Base-by-base conservation (phyloP, 805 yeast genomes). In the Yarrowia sp. region DNA sequence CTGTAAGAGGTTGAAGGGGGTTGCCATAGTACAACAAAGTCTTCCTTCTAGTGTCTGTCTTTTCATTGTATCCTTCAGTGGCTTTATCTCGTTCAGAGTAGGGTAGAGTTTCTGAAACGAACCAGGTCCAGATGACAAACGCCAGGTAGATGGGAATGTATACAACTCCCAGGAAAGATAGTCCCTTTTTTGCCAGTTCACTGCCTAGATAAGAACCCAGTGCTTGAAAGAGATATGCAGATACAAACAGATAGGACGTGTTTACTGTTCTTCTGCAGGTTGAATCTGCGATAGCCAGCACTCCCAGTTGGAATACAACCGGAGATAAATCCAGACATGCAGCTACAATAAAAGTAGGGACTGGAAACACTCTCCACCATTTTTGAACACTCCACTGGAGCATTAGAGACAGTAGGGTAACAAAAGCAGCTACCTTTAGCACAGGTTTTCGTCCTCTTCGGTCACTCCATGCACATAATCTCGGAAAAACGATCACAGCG, bases 51-150 rank as follows among this genome's bases (percentile, higher is more conserved):
- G 47, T 31, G 17, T 55, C 61, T 6, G 61, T 55, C 15, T 41
- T 39, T 6, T 55, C 61, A 8, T 15, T 31, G 31, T 53, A 17
- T 10, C 4, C 39, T 17, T 55, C 61, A 0, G 38, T 15, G 5
- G 61, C 61, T 31, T 55, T 55, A 5, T 39, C 61, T 13, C 61
- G 47, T 17, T 55, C 61, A 4, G 61, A 55, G 13, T 39, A 41
- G 8, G 61, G 61, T 4, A 55, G 32, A 1, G 61, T 55, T 4
- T 55, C 61, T 1, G 47, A 28, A 3, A 55, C 61, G 14, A 55
- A 39, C 18, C 15, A 55, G 1, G 61, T 41, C 38, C 45, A 55
- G 17, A 55, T 3, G 13, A 31, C 4, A 8, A 41, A 55, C 7
- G 17, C 32, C 1, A 8, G 1, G 47, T 55, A 55, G 7, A 41